phyloP scores from a whole-genome alignment of 1,139 yeast genomes.

The Diutina mesorugosa region DNA sequence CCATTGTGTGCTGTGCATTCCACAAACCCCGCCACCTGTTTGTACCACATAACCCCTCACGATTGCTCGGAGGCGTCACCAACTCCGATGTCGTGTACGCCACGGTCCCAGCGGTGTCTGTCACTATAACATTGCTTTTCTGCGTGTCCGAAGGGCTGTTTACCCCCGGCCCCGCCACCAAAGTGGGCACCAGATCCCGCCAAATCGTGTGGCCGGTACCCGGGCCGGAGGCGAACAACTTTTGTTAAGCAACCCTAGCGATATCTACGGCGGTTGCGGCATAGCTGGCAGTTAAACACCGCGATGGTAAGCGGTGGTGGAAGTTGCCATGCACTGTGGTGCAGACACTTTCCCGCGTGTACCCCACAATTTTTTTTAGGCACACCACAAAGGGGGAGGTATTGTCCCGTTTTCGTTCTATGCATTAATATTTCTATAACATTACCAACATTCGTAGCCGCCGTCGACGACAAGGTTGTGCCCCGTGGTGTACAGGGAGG shows the following conservation, averaged over 20 bases:
- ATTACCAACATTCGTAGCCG: slow-evolving; percentile 35
- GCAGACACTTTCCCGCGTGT: background rate
- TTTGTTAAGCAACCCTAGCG: background rate
- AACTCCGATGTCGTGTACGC: too few species aligned
- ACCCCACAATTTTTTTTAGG: background rate
- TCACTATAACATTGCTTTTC: background rate
- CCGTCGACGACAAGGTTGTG: slow-evolving; percentile 79
- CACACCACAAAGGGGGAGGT: background rate
- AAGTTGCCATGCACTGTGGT: background rate
- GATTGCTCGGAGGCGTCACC: too few species aligned
- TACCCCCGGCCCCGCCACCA: background rate
- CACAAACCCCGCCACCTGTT: too few species aligned
- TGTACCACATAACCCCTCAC: background rate
- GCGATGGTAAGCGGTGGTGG: background rate
- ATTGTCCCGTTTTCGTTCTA: background rate
- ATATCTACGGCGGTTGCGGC: background rate
- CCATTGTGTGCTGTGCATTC: background rate
- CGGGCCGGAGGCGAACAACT: background rate
- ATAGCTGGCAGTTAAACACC: background rate
- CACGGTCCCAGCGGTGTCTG: background rate
- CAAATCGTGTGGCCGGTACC: background rate
- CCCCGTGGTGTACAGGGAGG: slow-evolving; percentile 75
- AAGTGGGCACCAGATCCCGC: background rate
- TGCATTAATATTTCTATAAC: background rate
- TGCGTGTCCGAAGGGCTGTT: background rate